These are phyloP conservation scores for Podospora pseudopauciseta DNA, from an alignment of 495 filamentous ascomycete species.

Conservation along the genomic window DNA sequence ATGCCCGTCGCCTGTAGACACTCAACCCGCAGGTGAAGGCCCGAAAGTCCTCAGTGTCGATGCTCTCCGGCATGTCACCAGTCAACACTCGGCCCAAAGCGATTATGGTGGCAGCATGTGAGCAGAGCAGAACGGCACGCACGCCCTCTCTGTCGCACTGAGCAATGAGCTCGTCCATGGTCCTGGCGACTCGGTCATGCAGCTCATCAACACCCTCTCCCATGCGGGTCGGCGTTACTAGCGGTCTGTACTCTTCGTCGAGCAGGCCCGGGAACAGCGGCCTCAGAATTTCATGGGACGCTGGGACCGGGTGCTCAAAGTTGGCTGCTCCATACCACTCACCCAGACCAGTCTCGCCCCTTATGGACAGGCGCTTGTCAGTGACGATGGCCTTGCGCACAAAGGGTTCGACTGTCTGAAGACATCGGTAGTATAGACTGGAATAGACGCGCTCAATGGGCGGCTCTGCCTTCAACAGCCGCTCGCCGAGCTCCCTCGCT, in stretches of 20 bases:
- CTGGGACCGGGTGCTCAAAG: constrained; percentile 82
- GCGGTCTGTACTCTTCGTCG: constrained; percentile 52
- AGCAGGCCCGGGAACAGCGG: constrained; percentile 61
- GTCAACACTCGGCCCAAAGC: constrained; percentile 78
- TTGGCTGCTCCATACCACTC: constrained; percentile 85
- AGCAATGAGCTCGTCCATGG: constrained; percentile 65
- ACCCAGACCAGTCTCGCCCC: constrained; percentile 71
- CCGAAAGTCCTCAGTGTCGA: constrained; percentile 69
- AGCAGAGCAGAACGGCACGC: constrained; percentile 72
- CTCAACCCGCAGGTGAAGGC: constrained; percentile 83
- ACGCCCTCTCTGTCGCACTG: constrained; percentile 60
- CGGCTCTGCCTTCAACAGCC: constrained; percentile 59
- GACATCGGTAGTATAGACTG: constrained; percentile 86
- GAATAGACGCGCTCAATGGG: constrained; percentile 74
- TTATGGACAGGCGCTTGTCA: constrained; percentile 38
- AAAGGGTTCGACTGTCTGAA: constrained; percentile 78
- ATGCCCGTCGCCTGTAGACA: constrained; percentile 40
- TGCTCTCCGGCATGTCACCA: constrained; percentile 65
- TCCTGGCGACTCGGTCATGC: constrained; percentile 72
- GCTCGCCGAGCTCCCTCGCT: constrained; percentile 68
- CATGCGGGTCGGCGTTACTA: constrained; percentile 59
- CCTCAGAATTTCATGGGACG: constrained; percentile 53
- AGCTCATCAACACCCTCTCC: constrained; percentile 77
- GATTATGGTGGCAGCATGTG: constrained; percentile 89
- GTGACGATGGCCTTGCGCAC: constrained; percentile 50